Evolutionary conservation across 1,139 yeast species (phyloP).

Genomic region (Hansenula lynferdii): DNA sequence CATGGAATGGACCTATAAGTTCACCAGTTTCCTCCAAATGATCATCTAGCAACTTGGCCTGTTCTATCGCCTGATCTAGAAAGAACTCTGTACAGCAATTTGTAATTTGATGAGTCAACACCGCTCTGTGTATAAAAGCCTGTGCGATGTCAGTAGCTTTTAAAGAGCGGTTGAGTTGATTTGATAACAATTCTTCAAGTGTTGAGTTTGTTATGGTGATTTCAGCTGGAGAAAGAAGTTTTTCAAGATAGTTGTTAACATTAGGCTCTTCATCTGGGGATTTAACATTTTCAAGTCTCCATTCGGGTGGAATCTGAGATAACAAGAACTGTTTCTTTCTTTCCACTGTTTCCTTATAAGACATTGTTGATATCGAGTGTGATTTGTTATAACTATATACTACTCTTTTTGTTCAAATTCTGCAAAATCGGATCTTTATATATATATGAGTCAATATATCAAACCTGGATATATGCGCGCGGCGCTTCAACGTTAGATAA

Average conservation of each 20-base stretch:
- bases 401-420: too few species aligned
- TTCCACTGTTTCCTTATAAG: background rate
- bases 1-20: slow-evolving; percentile 56
- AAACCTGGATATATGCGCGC: too few species aligned
- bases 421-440: too few species aligned
- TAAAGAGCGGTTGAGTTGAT: background rate
- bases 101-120: slow-evolving; percentile 52
- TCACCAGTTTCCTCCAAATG: slow-evolving; percentile 31
- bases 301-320: background rate
- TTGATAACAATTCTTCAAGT: background rate
- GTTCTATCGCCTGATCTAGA: slow-evolving; percentile 32
- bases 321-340: background rate
- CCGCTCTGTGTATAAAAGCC: slow-evolving; percentile 55
- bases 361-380: too few species aligned
- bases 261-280: background rate
- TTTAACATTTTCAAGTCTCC: background rate
- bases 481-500: too few species aligned
- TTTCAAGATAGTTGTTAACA: background rate
- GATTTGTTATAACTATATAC: too few species aligned
- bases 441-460: too few species aligned
- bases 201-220: background rate
- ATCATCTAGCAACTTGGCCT: slow-evolving; percentile 42
- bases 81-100: slow-evolving; percentile 40
- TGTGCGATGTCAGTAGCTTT: slow-evolving; percentile 29
- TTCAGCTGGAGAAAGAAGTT: background rate